These are phyloP conservation scores for Talaromyces funiculosus DNA, from an alignment of 2,329 filamentous ascomycete species.

Conservation along the genomic window DNA sequence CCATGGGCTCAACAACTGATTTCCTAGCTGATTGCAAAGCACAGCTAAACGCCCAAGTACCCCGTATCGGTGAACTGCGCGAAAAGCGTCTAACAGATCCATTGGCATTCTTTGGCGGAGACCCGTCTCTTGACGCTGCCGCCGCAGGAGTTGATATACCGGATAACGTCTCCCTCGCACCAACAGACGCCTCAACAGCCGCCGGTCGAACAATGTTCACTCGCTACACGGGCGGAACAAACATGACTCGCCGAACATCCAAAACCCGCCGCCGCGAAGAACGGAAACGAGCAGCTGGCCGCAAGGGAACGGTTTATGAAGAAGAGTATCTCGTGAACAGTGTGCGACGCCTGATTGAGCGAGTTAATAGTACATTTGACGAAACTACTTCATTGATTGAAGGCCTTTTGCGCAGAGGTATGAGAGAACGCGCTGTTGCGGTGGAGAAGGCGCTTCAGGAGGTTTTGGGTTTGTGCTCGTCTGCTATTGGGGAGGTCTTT, in stretches of 20 bases:
- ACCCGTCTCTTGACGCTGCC: constrained; percentile 52
- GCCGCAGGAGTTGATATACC: constrained; percentile 62
- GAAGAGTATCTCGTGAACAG: constrained; percentile 94
- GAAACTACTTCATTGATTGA: constrained; percentile 72
- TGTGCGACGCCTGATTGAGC: constrained; percentile 73
- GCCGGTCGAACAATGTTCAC: constrained; percentile 83
- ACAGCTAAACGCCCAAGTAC: constrained; percentile 78
- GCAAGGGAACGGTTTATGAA: constrained; percentile 96
- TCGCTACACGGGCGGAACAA: constrained; percentile 70
- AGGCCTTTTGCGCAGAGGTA: constrained; percentile 69
- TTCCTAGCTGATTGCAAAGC: constrained; percentile 87
- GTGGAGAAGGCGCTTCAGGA: constrained; percentile 69
- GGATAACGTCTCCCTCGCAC: constrained; percentile 86
- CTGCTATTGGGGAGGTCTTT: constrained; percentile 67
- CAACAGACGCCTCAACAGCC: constrained; percentile 73
- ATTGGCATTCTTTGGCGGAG: constrained; percentile 80
- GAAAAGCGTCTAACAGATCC: constrained; percentile 77
- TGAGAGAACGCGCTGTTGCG: constrained; percentile 79
- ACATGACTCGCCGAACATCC: constrained; percentile 62
- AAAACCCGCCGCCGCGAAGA: constrained; percentile 89
- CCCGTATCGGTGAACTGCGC: constrained; percentile 76
- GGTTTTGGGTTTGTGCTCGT: constrained; percentile 63
- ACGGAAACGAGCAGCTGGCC: constrained; percentile 86
- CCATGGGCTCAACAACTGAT: constrained; percentile 76
- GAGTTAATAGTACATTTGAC: constrained; percentile 65